Conservation (phyloP, 306 rosid species). For the Dryas drummondii region DNA sequence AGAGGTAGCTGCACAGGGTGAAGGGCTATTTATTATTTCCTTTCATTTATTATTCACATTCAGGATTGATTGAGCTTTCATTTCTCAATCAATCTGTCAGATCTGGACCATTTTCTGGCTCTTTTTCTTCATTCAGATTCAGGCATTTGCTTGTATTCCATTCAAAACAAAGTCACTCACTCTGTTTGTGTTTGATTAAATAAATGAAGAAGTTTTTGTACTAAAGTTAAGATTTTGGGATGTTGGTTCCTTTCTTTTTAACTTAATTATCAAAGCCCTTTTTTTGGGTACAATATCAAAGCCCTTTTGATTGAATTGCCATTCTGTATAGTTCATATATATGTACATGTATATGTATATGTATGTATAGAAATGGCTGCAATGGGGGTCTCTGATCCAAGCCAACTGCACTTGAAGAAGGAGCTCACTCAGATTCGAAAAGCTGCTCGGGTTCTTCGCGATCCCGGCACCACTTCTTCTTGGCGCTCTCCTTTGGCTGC, state of each 20-base stretch:
- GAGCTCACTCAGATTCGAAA: constrained; percentile 95
- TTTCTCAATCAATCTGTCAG: not conserved
- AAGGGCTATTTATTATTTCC: not conserved
- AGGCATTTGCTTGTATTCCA: not conserved
- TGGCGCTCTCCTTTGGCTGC: constrained; percentile 82
- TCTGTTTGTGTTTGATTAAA: not conserved
- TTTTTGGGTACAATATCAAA: not conserved
- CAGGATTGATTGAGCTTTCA: not conserved
- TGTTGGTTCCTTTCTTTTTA: not conserved
- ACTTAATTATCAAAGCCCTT: not conserved
- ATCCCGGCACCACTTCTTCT: constrained; percentile 92
- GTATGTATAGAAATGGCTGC: constrained; percentile 32
- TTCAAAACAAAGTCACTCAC: not conserved
- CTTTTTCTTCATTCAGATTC: not conserved
- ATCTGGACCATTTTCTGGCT: not conserved
- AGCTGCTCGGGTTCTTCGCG: constrained; percentile 84
- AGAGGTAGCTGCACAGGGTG: not conserved
- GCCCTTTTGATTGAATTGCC: not conserved
- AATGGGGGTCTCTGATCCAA: constrained; percentile 63
- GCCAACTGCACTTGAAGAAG: constrained; percentile 77
- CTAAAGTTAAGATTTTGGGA: not conserved
- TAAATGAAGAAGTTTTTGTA: not conserved
- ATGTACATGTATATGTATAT: not conserved
- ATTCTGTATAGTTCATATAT: not conserved
- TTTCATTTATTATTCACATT: not conserved